Evolutionary conservation across 352 stramenopile species (phyloP), one percentile per base, ranked within the genome.

Genomic region (Phytophthora colocasiae): DNA sequence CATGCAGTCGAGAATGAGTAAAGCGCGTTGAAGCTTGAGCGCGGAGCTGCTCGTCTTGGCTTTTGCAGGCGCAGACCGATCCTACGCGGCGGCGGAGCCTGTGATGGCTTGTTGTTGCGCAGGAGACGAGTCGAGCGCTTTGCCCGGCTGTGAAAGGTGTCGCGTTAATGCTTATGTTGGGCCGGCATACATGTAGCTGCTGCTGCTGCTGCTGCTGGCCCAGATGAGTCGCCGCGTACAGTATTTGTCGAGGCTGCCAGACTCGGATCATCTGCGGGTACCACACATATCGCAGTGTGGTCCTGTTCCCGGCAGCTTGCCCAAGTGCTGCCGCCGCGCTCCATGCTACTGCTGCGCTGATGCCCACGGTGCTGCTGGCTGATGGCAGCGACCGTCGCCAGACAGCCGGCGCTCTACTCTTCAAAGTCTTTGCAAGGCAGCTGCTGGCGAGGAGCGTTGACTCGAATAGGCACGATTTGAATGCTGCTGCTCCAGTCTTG

Each of bases 271-370:
- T 75, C 56, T 65, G 34, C 47, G 36, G 38, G 45, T 65, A 58
- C 51, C 57, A 62, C 46, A 69, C 63, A 44, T 72, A 71, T 75
- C 63, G 64, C 63, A 75, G 51, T 40, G 51, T 69, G 51, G 55
- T 22, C 58, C 26, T 44, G 15, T 57, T 57, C 49, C 50, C 38
- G 34, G 45, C 31, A 45, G 41, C 1, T 29, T 41, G 26, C 51
- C 48, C 32, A 41, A 36, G 26, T 44, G 40, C 34, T 44, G 43
- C 49, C 19, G 31, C 44, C n/a, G 8, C 14, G 32, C 46, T 51
- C 46, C 39, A 50, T 57, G 38, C 34, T 55, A 29, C 17, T 48
- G 24, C 52, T 59, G 45, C 14, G 8, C 43, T 53, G 53, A 32
- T 52, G 44, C 43, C 17, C 6, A 36, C 11, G 31, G 31, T 36